These are phyloP conservation scores for Diaporthe sp. DNA, from an alignment of 2,329 filamentous ascomycete species.

Conservation along the genomic window DNA sequence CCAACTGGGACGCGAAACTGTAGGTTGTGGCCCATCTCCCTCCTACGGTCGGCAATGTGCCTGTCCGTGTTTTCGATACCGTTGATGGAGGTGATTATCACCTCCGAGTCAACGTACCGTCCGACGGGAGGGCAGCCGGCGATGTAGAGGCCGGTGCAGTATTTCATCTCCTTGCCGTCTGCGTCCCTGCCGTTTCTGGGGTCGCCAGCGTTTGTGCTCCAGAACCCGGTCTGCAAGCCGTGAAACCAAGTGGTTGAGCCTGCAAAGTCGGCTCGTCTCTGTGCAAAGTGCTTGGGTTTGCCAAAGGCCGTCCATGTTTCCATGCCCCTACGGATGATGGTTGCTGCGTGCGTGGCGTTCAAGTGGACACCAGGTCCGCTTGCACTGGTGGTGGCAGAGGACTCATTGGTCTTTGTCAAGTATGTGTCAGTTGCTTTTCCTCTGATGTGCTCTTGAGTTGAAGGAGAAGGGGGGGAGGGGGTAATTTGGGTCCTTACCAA, in stretches of 20 bases:
- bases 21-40: neutral
- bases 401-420: neutral
- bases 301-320: neutral
- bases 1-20: neutral
- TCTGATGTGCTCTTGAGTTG: neutral
- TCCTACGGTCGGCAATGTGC: neutral
- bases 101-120: slow-evolving; percentile 5
- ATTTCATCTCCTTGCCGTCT: neutral
- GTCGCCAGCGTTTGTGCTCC: neutral
- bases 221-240: neutral
- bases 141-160: slow-evolving; percentile 8
- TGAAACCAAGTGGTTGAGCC: neutral
- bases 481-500: too few relatives aligned
- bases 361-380: neutral
- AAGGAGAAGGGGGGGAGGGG: too few relatives aligned
- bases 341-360: neutral
- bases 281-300: neutral
- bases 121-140: neutral
- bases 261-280: neutral
- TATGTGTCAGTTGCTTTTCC: neutral
- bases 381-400: neutral
- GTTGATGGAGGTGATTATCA: slow-evolving; percentile 16
- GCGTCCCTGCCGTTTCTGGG: neutral
- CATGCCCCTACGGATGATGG: neutral
- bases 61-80: neutral